Percentiles rank a stretch among this genome's conserved stretches.
Conservation (phyloP, 768 basidiomycete genomes). For the Boletales sp. region DNA sequence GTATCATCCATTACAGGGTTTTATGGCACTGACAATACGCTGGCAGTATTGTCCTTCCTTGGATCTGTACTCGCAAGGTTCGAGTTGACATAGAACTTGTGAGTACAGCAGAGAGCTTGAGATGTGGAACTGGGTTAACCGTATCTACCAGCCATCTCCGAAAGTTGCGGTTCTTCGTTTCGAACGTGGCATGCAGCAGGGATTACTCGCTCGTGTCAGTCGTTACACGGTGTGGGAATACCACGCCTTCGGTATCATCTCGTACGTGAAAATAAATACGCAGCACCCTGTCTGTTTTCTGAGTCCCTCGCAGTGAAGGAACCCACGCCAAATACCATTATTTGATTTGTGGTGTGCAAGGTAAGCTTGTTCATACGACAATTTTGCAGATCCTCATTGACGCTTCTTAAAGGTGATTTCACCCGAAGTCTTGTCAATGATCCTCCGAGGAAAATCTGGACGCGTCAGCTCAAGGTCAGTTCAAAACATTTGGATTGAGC, state of each 20-base stretch:
- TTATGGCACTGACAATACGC: background rate
- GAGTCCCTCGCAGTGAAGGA: constrained; percentile 50
- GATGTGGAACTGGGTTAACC: constrained; percentile 1
- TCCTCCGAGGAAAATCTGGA: constrained; percentile 72
- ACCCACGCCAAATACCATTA: constrained; percentile 73
- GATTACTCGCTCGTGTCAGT: constrained; percentile 69
- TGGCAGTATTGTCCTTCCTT: constrained; percentile 63
- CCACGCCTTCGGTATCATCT: constrained; percentile 77
- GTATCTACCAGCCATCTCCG: constrained; percentile 55
- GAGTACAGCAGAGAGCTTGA: constrained; percentile 23
- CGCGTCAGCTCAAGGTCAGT: constrained; percentile 70
- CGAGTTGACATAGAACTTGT: constrained; percentile 73
- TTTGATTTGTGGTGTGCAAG: constrained; percentile 78
- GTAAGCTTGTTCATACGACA: constrained; percentile 19
- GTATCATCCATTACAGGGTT: constrained; percentile 20
- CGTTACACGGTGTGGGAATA: constrained; percentile 75
- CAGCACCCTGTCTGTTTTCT: constrained; percentile 4
- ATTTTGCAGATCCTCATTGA: background rate
- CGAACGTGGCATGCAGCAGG: constrained; percentile 82
- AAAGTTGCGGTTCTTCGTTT: constrained; percentile 80
- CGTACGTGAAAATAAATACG: constrained; percentile 39
- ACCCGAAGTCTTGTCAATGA: constrained; percentile 66
- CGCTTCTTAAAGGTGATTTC: constrained; percentile 54
- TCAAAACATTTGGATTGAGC: background rate
- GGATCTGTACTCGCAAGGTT: constrained; percentile 73